Base-by-base conservation (phyloP, 2,329 filamentous ascomycete species). In the Penicillium olsonii region DNA sequence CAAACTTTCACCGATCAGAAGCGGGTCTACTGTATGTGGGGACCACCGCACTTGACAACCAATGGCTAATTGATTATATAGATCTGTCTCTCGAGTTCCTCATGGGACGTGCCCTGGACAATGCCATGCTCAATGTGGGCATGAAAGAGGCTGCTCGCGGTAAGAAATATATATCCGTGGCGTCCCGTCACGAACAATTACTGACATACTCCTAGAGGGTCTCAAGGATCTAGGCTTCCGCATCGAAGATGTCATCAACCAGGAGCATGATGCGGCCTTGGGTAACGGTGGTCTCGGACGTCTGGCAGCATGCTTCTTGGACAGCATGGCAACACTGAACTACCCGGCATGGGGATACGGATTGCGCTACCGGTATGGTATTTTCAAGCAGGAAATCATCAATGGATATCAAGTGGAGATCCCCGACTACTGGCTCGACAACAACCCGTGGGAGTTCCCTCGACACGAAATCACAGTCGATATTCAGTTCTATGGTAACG, bases 331-430 rank as follows among this genome's bases (percentile, higher is more conserved):
- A 19, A 92, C 91, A 10, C 81, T 99, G 63, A 95, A 96, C 77
- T 96, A 88, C 70, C 90, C 94, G 9, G 94, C 94, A 17, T 99
- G 94, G 94, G 94, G 94, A 29, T 99, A 99, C 65, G 94, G 92
- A 47, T 78, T 99, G 60, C 85, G 94, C 66, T 99, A 99, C 78
- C 82, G 91, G 70, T 97, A 97, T 69, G 89, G 89, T 68, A 99
- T 99, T 70, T 99, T 99, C 84, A 97, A 97, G 78, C 94, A 99
- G 77, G 94, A 97, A 77, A 97, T 99, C 63, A 86, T 96, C 52
- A 88, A 97, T 66, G 94, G 94, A 50, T 99, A 96, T 70, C 94
- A 99, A 73, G 91, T 99, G 57, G 94, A 99, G 68, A 88, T 97
- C 51, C 94, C 94, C 17, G 94, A 99, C 71, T 97, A 99, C 75